phyloP scores from a whole-genome alignment of 495 filamentous ascomycete species.

The Xylaria scruposa region DNA sequence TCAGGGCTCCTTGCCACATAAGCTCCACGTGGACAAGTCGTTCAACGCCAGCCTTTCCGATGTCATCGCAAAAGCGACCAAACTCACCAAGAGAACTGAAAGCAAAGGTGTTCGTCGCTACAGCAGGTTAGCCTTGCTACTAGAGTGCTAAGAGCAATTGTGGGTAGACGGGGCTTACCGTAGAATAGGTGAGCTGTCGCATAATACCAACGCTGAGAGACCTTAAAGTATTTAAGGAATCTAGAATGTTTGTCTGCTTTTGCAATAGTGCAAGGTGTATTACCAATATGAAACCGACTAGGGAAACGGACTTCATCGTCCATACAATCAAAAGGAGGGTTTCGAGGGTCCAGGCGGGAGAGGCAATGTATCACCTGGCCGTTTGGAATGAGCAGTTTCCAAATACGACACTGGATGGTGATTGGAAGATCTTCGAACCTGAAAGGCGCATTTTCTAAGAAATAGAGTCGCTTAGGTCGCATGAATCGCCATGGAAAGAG shows the following conservation, averaged over 20 bases:
- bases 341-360: constrained; percentile 46
- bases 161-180: constrained; percentile 25
- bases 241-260: constrained; percentile 34
- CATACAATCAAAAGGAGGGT: constrained; percentile 25
- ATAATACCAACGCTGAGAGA: constrained; percentile 44
- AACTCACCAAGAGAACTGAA: constrained; percentile 54
- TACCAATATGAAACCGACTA: constrained; percentile 43
- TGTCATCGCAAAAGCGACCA: constrained; percentile 46
- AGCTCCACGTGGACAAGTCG: constrained; percentile 49
- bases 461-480: not conserved
- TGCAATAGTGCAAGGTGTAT: constrained; percentile 33
- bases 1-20: constrained; percentile 37
- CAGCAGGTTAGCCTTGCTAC: not conserved
- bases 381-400: constrained; percentile 38
- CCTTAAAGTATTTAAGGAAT: constrained; percentile 37
- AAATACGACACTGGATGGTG: constrained; percentile 40
- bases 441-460: constrained; percentile 25
- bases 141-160: not conserved
- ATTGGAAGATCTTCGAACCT: constrained; percentile 41
- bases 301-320: constrained; percentile 26
- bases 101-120: constrained; percentile 48
- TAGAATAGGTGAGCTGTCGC: constrained; percentile 49
- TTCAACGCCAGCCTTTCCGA: constrained; percentile 38
- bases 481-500: constrained; percentile 8
- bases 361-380: constrained; percentile 44